Evolutionary conservation across 352 stramenopile genomes (phyloP), one percentile per base, ranked within the genome.

Genomic region (Elongisporangium senticosum): DNA sequence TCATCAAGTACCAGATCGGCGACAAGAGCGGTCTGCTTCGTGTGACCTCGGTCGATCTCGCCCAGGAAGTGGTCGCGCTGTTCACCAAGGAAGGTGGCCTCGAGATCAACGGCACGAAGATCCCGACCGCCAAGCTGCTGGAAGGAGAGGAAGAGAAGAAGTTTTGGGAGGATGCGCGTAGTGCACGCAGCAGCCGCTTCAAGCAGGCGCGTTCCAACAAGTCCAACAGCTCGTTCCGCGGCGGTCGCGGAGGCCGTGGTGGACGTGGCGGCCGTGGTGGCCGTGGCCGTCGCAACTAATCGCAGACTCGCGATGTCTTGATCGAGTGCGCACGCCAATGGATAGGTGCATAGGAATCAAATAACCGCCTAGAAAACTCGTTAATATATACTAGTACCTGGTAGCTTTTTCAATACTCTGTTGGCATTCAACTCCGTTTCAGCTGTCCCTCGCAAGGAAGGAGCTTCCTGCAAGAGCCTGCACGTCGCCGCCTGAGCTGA

Each of bases 1-100:
- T 89, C 63, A 93, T 93, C 68, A 79, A 94, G 73, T 93, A 93
- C 67, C 84, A 93, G 64, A 79, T 93, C 51, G 77, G 79, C 28
- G 79, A 83, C 56, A 77, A 83, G 63, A 84, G 75, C 63, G 84
- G 80, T 40, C 72, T 76, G 60, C 56, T 94, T 49, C 84, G 82
- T 53, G 69, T 91, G 40, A 84, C 79, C 14, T 75, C 56, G 26
- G 69, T 81, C 20, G 79, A 77, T 4, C 75, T 81, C 19, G 83
- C 83, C 6, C 71, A 82, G 55, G 77, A 94, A 17, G 73, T 92
- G 21, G 76, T 90, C 1, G 69, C 53, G 48, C 63, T 93, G 23
- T 78, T 93, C 61, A 66, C 64, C 13, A 63, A 53, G n/a, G 77
- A 79, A 37, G 79, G 69, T 4, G 79, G 83, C 22, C 62, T 95